phyloP scores from a whole-genome alignment of 352 stramenopile genomes.

The Globisporangium ultimum region DNA sequence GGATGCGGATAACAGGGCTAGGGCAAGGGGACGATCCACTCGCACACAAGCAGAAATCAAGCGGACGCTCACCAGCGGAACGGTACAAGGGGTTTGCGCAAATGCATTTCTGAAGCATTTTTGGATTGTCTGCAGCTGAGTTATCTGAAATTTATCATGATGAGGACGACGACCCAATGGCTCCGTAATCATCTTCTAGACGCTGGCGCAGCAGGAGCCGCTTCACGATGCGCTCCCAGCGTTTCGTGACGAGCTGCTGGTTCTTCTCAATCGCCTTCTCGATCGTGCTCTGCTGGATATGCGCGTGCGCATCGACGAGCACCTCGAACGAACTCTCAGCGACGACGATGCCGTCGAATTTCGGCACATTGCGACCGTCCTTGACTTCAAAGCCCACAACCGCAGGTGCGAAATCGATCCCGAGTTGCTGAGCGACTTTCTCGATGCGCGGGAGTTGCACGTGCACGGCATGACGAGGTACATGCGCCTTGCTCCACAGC shows the following conservation, averaged over 20 bases:
- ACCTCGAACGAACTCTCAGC: conserved; percentile 29
- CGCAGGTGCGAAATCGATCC: conserved; percentile 76
- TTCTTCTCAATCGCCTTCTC: conserved; percentile 73
- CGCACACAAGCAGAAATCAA: background rate
- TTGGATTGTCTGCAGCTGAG: too few relatives aligned
- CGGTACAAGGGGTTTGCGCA: background rate
- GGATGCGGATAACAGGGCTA: background rate
- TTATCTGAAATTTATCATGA: background rate
- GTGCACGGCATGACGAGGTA: conserved; percentile 58
- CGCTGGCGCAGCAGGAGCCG: conserved; percentile 63
- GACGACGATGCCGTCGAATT: conserved; percentile 77
- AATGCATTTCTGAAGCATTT: background rate
- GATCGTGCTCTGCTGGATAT: conserved; percentile 60
- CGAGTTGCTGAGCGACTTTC: conserved; percentile 56
- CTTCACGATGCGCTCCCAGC: conserved; percentile 68
- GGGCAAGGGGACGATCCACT: background rate
- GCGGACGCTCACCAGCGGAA: background rate
- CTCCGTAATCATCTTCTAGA: conserved; percentile 77
- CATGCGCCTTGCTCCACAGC: conserved; percentile 71
- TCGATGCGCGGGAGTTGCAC: conserved; percentile 63
- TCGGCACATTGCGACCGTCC: conserved; percentile 60
- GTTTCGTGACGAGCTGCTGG: conserved; percentile 43
- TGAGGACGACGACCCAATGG: conserved; percentile 19
- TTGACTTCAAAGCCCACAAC: conserved; percentile 78
- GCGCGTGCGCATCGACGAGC: conserved; percentile 67